These are phyloP conservation scores for Yamadazyma diospyri DNA, from an alignment of 1,139 yeast genomes.

Conservation along the genomic window DNA sequence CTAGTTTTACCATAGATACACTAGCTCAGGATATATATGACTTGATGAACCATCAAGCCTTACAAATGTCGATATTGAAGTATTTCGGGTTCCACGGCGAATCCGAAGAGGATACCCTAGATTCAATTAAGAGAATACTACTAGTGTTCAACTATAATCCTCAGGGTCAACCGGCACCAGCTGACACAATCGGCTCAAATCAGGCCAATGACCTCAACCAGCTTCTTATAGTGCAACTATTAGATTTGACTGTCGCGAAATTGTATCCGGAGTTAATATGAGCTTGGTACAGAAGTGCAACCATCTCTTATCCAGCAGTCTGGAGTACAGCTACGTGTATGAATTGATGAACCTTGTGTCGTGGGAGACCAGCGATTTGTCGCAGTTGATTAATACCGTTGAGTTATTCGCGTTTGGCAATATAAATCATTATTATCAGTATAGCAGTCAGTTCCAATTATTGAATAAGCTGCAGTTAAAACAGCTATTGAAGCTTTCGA, in stretches of 20 bases:
- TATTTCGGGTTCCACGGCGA: conserved; percentile 15
- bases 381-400: conserved; percentile 11
- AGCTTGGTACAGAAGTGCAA: neutral
- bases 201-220: conserved; percentile 19
- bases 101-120: conserved; percentile 15
- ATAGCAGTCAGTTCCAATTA: conserved; percentile 16
- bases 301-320: conserved; percentile 2
- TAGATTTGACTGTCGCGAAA: conserved; percentile 28
- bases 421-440: conserved; percentile 22
- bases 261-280: conserved; percentile 27
- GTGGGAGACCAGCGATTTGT: neutral
- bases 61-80: conserved; percentile 7
- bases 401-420: conserved; percentile 42
- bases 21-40: conserved; percentile 15
- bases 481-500: conserved; percentile 28
- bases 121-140: conserved; percentile 18
- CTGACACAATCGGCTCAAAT: neutral
- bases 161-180: too few species aligned
- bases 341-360: conserved; percentile 3
- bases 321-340: conserved; percentile 10
- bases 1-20: conserved; percentile 4
- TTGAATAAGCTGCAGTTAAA: conserved; percentile 13
- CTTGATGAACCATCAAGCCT: conserved; percentile 11
- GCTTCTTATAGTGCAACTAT: conserved; percentile 25
- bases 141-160: conserved; percentile 18